Evolutionary conservation across 495 filamentous ascomycete genomes (phyloP), one percentile per base, ranked within the genome.

Genomic region (Ascodesmis nigricans): DNA sequence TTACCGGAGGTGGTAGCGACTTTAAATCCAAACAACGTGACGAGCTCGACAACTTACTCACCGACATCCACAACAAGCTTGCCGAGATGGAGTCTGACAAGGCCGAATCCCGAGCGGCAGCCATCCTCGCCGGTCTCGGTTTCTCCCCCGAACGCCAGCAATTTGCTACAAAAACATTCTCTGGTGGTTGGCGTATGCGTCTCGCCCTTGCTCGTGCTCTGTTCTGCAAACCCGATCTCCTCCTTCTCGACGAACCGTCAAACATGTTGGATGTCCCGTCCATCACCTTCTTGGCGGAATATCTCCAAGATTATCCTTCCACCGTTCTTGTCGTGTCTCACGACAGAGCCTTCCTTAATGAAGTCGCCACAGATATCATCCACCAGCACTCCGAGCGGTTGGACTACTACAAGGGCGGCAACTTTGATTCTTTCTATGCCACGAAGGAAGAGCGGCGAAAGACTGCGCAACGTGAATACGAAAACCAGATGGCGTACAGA

Each of bases 261-360:
- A 99, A 99, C 72, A 99, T 99, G 87, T 83, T 99, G 80, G 87
- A 99, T 57, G 87, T 95, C 41, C 90, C 87, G 4, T 95, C 90
- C n/a, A 95, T 95, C 45, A 91, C 87, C 33, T 99, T 95, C 71
- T 65, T 99, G 50, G 78, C 87, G 9, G 91, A 79, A 49, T 99
- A 99, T 47, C 76, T 99, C 4, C 80, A 91, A 51, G 61, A 63
- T 29, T 99, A 99, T 52, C 82, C 84, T 2, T 91, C 80, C 52
- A 95, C 87, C 5, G 67, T 99, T 14, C 67, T 99, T 5, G 90
- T 99, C 33, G 87, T 99, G 39, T 91, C 80, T 58, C 87, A 99
- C 72, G 87, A 99, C 68, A 69, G 87, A 64, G 82, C 90, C 2
- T 99, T 99, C 64, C 62, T 99, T 35, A 92, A 99, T 61, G 87